Base-by-base conservation (phyloP, 1,139 yeast genomes). In the Saccharomycopsis hybrid region DNA sequence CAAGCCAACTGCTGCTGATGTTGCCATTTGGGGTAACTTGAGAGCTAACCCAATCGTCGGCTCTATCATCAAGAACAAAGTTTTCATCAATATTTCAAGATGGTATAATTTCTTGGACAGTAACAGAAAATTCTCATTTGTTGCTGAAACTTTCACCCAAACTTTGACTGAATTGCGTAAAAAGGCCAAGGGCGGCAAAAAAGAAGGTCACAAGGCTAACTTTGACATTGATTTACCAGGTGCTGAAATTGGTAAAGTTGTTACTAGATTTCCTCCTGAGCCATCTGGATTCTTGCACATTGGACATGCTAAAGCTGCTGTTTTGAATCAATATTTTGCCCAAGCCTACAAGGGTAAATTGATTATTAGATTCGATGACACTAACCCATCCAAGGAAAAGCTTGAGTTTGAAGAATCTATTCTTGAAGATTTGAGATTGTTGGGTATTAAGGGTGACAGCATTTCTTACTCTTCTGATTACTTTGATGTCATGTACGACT, bases 271-370 rank as follows among this genome's bases (percentile, higher is more conserved):
- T 81, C 97, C 97, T 59, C 95, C 95, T 56, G 83, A 78, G 63
- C 82, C 83, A 48, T 53, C 55, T 35, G 55, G 55, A 51, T 53
- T 52, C 37, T 77, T 92, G 67, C 92, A 84, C 78, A 92, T 83
- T 70, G 97, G 98, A 60, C 98, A 92, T 65, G 97, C 96, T 56
- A 92, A 92, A 71, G 97, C 97, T 52, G 97, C 97, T 50, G 75
- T 92, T 55, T 77, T 92, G 64, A 92, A 92, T 73, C 94, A 90
- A 71, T 90, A 88, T 72, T 90, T 90, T 71, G 97, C 98, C 50
- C 84, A 86, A 61, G 83, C 80, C 62, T 90, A 89, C 74, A 85
- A 90, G 62, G 97, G 98, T 66, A 90, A 90, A 69, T 77, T 90
- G 65, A 88, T 90, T 64, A 82, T 92, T 62, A 82, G 98, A 71